Evolutionary conservation across 371 early-diverging fungal species (phyloP).

Genomic region (Actinomortierella wolfii): DNA sequence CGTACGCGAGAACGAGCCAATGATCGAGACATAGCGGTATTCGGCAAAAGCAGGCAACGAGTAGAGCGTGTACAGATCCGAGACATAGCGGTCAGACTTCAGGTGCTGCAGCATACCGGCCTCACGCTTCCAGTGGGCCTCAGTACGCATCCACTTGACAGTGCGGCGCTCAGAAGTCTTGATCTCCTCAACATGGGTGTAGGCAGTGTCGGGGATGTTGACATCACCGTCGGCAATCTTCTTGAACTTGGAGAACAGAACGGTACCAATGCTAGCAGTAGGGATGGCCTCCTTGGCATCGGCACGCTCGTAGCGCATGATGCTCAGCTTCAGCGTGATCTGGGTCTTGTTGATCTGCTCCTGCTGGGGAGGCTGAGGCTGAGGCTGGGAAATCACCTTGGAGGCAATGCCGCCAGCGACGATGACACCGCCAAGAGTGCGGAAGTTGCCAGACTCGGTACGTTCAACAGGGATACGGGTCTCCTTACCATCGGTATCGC

Average conservation of each 20-base stretch:
- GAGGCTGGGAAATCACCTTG: no score
- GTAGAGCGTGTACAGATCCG: slow-evolving; percentile 21
- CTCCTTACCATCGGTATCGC: slow-evolving; percentile 33
- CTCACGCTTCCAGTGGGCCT: slow-evolving; percentile 28
- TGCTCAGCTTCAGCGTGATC: slow-evolving; percentile 24
- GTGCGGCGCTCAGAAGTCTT: slow-evolving; percentile 28
- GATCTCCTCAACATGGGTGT: slow-evolving; percentile 27
- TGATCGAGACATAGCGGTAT: slow-evolving; percentile 18
- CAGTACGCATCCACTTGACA: slow-evolving; percentile 20
- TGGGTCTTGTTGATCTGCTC: slow-evolving; percentile 16
- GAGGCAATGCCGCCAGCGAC: slow-evolving; percentile 31
- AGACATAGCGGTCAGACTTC: slow-evolving; percentile 22
- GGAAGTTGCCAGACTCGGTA: slow-evolving; percentile 36
- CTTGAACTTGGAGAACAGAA: slow-evolving; percentile 27
- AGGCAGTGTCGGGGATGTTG: slow-evolving; percentile 10
- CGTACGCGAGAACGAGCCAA: slow-evolving; percentile 18
- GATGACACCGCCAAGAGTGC: slow-evolving; percentile 35
- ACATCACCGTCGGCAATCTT: slow-evolving; percentile 13
- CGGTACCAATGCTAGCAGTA: slow-evolving; percentile 12
- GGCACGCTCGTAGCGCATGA: slow-evolving; percentile 25
- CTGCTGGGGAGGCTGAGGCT: no score
- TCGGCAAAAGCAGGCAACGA: slow-evolving; percentile 20
- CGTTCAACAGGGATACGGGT: slow-evolving; percentile 38
- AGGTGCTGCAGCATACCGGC: slow-evolving; percentile 27
- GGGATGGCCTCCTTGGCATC: slow-evolving; percentile 15